phyloP scores from a whole-genome alignment of 257 asterid genomes.

The Nicotiana undulata region DNA sequence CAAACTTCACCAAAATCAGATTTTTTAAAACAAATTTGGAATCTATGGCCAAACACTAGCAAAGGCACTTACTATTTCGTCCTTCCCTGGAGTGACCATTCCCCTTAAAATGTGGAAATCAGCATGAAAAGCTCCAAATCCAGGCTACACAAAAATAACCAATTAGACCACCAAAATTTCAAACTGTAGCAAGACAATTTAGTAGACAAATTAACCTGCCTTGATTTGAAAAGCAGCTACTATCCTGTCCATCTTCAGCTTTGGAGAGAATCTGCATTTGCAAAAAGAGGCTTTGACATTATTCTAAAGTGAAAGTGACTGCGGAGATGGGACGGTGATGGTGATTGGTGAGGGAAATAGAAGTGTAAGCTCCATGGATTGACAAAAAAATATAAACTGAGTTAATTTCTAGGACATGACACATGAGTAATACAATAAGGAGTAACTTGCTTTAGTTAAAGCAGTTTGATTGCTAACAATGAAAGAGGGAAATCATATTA shows the following conservation, averaged over 20 bases:
- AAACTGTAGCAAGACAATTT: background rate
- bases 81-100: background rate
- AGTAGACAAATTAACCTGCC: background rate
- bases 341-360: background rate
- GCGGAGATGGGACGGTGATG: background rate
- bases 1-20: too few species aligned
- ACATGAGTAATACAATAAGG: background rate
- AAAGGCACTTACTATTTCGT: slow-evolving; percentile 8
- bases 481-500: background rate
- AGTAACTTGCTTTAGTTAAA: background rate
- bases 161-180: background rate
- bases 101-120: slow-evolving; percentile 2
- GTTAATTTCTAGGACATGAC: background rate
- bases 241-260: background rate
- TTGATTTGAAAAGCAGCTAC: slow-evolving; percentile 1
- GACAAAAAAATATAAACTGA: background rate
- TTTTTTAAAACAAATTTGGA: too few species aligned
- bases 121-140: background rate
- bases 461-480: background rate
- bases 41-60: background rate
- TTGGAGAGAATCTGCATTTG: slow-evolving; percentile 11
- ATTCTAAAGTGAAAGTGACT: background rate
- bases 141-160: slow-evolving; percentile 8
- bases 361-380: background rate
- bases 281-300: background rate